Conservation (phyloP, 495 filamentous ascomycete species). For the Haplographium delicatum region DNA sequence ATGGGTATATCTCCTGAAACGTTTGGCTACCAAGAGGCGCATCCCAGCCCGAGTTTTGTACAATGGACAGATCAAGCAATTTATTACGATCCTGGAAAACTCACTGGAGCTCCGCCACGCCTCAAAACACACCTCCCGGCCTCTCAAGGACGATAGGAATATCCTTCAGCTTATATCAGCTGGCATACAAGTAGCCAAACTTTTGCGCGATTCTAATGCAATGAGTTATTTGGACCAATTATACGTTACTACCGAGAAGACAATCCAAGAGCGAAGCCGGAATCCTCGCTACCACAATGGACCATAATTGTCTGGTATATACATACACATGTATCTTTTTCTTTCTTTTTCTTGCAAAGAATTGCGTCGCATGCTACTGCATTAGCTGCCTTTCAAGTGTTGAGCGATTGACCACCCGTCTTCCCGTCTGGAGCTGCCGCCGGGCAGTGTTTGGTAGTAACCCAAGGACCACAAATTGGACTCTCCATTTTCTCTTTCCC, state of each 20-base stretch:
- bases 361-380: too few species aligned
- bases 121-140: constrained; percentile 75
- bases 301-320: not conserved
- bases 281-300: constrained; percentile 14
- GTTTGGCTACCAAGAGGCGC: constrained; percentile 76
- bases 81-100: constrained; percentile 77
- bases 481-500: too few species aligned
- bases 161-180: constrained; percentile 82
- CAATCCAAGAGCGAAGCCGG: constrained; percentile 60
- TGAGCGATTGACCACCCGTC: too few species aligned
- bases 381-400: too few species aligned
- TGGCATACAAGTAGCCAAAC: constrained; percentile 80
- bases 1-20: constrained; percentile 84
- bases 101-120: constrained; percentile 81
- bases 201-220: constrained; percentile 72
- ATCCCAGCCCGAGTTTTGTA: constrained; percentile 80
- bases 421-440: too few species aligned
- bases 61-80: constrained; percentile 84
- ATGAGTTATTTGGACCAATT: constrained; percentile 77
- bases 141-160: constrained; percentile 84
- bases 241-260: constrained; percentile 63
- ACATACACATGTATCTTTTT: too few species aligned
- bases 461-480: too few species aligned
- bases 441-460: too few species aligned
- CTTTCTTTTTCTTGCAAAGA: too few species aligned